Base-by-base conservation (phyloP, 2,329 filamentous ascomycete species). In the Leptographium galeiforme region DNA sequence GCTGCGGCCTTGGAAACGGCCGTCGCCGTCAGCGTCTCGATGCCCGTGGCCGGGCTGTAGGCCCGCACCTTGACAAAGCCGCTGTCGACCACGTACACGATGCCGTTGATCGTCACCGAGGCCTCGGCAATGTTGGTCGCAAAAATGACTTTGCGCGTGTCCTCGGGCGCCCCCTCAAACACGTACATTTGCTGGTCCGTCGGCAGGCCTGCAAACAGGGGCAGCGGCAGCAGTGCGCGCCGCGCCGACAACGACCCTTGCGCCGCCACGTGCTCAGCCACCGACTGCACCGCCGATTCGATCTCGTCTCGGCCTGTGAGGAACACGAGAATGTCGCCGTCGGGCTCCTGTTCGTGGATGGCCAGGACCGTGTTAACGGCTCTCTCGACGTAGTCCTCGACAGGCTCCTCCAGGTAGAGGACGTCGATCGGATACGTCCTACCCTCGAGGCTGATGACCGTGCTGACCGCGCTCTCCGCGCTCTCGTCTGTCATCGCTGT, bases 101-200 rank as follows among this genome's bases (percentile, higher is more conserved):
- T 90, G 3, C 89, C 89, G 52, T 93, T 84, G 53, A 97, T 94
- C 16, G 93, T 97, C 45, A 98, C 85, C 2, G 89, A 95, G 6
- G 93, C 91, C 71, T 98, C 93, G 13, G 93, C 89, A 58, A 97
- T 96, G 64, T 97, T 97, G 55, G 93, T 97, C 5, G 88, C 85
- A 59, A 96, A 84, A 39, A 98, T 87, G 41, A 96, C 86, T 64
- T 97, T 97, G 44, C 93, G 79, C 1, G 84, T 90, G 55, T 90
- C 84, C 56, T 87, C 82, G 0, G 87, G 82, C 2, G 89, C 73
- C 52, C 85, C 82, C 61, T 95, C 89, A 64, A 97, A 97, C 43
- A 97, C 85, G 59, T 90, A 90, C 81, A 95, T 91, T 64, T 97
- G 93, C 63, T 96, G 84, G 58, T 96, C 90, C 10, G 85, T 89